phyloP scores from a whole-genome alignment of 202 grass and related monocot species.

The Zizania palustris region DNA sequence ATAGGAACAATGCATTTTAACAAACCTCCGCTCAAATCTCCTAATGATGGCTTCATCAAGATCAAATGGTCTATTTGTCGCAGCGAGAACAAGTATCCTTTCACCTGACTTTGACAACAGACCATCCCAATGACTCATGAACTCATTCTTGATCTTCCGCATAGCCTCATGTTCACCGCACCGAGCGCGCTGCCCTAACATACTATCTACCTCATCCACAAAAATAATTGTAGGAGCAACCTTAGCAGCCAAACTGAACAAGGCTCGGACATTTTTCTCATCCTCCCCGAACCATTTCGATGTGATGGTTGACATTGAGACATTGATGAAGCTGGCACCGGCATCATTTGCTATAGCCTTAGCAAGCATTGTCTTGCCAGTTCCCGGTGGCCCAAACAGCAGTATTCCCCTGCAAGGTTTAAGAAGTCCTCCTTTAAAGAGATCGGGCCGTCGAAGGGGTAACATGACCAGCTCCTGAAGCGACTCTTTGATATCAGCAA shows the following conservation, averaged over 20 bases:
- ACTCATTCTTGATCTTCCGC: slow-evolving; percentile 99
- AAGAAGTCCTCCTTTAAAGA: slow-evolving; percentile 91
- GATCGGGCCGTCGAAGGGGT: slow-evolving; percentile 83
- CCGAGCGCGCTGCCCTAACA: slow-evolving; percentile 84
- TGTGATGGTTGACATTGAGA: slow-evolving; percentile 96
- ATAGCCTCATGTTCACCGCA: slow-evolving; percentile 92
- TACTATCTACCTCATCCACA: slow-evolving; percentile 95
- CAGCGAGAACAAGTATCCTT: slow-evolving; percentile 91
- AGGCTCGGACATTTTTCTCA: slow-evolving; percentile 91
- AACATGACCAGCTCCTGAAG: slow-evolving; percentile 96
- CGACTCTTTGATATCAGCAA: slow-evolving; percentile 94
- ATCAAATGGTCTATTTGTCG: slow-evolving; percentile 94
- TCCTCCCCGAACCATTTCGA: slow-evolving; percentile 99
- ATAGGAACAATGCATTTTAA: not conserved
- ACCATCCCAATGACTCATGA: slow-evolving; percentile 99
- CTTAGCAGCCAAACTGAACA: slow-evolving; percentile 91
- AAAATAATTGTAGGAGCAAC: slow-evolving; percentile 95
- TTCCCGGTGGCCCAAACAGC: slow-evolving; percentile 91
- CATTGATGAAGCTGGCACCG: slow-evolving; percentile 94
- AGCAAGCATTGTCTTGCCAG: slow-evolving; percentile 99
- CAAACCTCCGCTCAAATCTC: slow-evolving; percentile 92
- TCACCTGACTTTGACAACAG: slow-evolving; percentile 74
- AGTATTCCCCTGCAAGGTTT: slow-evolving; percentile 93
- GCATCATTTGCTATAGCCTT: slow-evolving; percentile 99
- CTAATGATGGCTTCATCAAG: slow-evolving; percentile 98